Evolutionary conservation across 495 filamentous ascomycete species (phyloP), one percentile per base, ranked within the genome.

Genomic region (Astrocystis sublimbata): DNA sequence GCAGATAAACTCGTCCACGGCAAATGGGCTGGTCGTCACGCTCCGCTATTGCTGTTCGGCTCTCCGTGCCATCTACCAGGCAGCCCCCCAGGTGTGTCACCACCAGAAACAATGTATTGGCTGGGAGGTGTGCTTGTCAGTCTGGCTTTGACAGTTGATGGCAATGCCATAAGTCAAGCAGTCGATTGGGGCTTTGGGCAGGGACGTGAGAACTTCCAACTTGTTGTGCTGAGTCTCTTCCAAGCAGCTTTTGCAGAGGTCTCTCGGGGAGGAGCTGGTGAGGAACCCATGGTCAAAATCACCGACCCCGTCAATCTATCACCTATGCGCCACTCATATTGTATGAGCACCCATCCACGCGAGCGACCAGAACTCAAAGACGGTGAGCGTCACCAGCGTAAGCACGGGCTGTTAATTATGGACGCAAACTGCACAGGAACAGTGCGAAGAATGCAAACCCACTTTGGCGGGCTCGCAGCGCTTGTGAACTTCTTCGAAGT

Each of bases 401-500:
- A 54, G n/a, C 24, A 9, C 24, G 26, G 24, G 15, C 5, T 7
- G 41, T 4, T 4, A 5, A n/a, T 43, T 5, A 43, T 43, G 41
- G 6, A 36, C 6, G 6, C 33, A 6, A 36, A 36, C 13, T 36
- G 33, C 13, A 36, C 49, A 15, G 23, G 23, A 21, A 55, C 35
- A 13, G 12, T 1, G 15, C 3, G 28, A 43, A 28, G 6, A 19
- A 4, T 57, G 17, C 23, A 28, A n/a, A n/a, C 1, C 1, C 9
- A 41, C 12, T 41, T 40, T 8, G 17, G 17, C 8, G 52, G 52
- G 38, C 33, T 55, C 6, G 52, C 52, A 28, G 52, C 52, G 24
- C 52, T 41, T 10, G 33, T 55, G 5, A 55, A 55, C 49, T 52
- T 52, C 52, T 55, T 55, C 38, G 51, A 55, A 4, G 28, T 40